Evolutionary conservation across 352 stramenopile species (phyloP), one percentile per base, ranked within the genome.

Genomic region (Plasmopara viticola): DNA sequence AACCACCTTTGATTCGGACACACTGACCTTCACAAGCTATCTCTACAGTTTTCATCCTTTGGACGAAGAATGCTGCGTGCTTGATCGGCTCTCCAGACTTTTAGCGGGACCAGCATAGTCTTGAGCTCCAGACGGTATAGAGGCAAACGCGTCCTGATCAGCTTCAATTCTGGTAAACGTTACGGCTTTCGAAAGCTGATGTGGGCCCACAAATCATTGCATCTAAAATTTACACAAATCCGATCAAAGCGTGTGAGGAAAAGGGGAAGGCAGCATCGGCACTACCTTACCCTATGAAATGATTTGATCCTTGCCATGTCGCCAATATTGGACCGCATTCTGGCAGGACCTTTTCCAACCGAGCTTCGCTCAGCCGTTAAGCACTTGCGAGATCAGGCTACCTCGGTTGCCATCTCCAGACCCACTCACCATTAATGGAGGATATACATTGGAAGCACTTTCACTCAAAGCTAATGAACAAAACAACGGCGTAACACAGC

Each of bases 91-190:
- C 14, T 46, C 18, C 7, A 46, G 9, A 33, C 13, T n/a, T 17
- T 10, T 30, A 30, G 7, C 41, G 5, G 1, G 5, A 35, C 4
- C 6, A 10, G 6, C 15, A 15, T 5, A 10, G 88, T 90, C 2
- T 7, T 6, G 14, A 33, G 6, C 31, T 14, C 31, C 31, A 35
- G 17, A 17, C 5, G 17, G 9, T 15, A 34, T 15, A 9, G 17
- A 9, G 82, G 76, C 89, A 85, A 89, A 2, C 5, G 31, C 5
- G 31, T 35, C 31, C 31, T 8, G 31, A 35, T 12, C 4, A 5
- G 1, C 10, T 61, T 17, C 18, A 46, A 34, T 33, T 17, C 41
- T 46, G 41, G 41, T 7, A 33, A 3, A 30, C 30, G 20, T 46
- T 33, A 33, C 4, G 41, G 9, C 30, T 34, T 8, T 2, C 31